A percentile compares a stretch with the other conserved stretches of the same genome.
These are phyloP conservation scores for Gymnopilus dilepis DNA, from an alignment of 768 basidiomycete genomes.

Conservation along the genomic window DNA sequence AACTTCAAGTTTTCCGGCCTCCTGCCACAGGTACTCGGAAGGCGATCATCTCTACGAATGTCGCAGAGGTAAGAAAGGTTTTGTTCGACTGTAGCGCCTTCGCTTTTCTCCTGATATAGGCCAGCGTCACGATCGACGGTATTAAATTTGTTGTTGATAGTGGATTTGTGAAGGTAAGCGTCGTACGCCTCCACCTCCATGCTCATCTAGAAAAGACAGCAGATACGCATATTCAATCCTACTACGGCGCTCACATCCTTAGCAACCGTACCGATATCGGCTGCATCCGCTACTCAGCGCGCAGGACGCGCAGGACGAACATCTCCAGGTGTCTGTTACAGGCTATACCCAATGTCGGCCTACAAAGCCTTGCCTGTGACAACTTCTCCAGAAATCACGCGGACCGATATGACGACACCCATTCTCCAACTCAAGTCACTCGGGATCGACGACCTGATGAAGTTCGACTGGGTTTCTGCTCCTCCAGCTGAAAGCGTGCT, in stretches of 20 bases:
- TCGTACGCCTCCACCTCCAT: not conserved
- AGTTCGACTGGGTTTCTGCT: slow-evolving; percentile 92
- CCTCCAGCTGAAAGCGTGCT: slow-evolving; percentile 88
- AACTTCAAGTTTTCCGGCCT: slow-evolving; percentile 83
- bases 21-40: slow-evolving; percentile 81
- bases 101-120: slow-evolving; percentile 46
- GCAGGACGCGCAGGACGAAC: slow-evolving; percentile 96
- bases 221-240: slow-evolving; percentile 93
- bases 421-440: slow-evolving; percentile 94
- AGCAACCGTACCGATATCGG: slow-evolving; percentile 80
- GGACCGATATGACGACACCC: slow-evolving; percentile 89
- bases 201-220: slow-evolving; percentile 1
- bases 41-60: slow-evolving; percentile 92
- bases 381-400: slow-evolving; percentile 88
- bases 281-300: slow-evolving; percentile 90
- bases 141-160: slow-evolving; percentile 93
- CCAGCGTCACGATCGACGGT: slow-evolving; percentile 96
- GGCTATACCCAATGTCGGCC: slow-evolving; percentile 77
- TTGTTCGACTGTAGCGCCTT: not conserved
- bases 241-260: slow-evolving; percentile 85
- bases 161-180: slow-evolving; percentile 89
- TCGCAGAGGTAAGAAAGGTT: slow-evolving; percentile 73
- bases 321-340: slow-evolving; percentile 89
- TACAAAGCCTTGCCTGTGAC: slow-evolving; percentile 66
- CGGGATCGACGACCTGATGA: slow-evolving; percentile 94